Base-by-base conservation (phyloP, 306 rosid genomes). In the Glycine soja region DNA sequence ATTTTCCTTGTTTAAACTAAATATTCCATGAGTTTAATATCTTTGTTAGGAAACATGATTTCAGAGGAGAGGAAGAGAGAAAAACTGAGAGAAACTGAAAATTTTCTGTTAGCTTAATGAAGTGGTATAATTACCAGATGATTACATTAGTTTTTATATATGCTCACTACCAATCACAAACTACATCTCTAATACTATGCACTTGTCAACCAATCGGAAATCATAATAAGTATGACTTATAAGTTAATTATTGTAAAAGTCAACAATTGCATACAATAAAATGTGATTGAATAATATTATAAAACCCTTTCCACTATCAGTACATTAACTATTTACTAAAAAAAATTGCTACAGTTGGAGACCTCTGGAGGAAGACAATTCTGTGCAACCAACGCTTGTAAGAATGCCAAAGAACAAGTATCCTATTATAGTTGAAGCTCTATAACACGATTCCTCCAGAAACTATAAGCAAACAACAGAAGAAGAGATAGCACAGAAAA, bases 351-450 rank as follows among this genome's bases (percentile, higher is more conserved):
- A 59, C 95, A 88, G 97, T 65, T 91, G 98, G 98, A 90, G 12
- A 66, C 81, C 92, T 54, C 78, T 90, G 66, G 98, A 94, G 69
- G 88, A 82, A 46, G 94, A 92, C 50, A 87, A 90, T 50, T 84
- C 90, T 3, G 92, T 90, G 46, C 98, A 94, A 76, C 90, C 98
- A 83, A 94, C 95, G 4, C 92, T 94, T 10, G 97, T 94, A 43
- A 82, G 97, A 78, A 94, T 94, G 98, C 97, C 97, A 7, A 94
- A 83, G 84, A 92, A 94, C 92, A 90, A 90, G 79, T 92, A 90
- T 47, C 97, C 97, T 0, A 67, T 94, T 54, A 62, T 40, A 43
- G 95, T 85, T 46, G 90, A 92, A 82, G 47, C 87, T 68, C 79
- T 89, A 14, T 87, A 47, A 63, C 43, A 3, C 2, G 10, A 6